Evolutionary conservation across 2,329 filamentous ascomycete species (phyloP), one percentile per base, ranked within the genome.

Genomic region (Colletotrichum sp.): DNA sequence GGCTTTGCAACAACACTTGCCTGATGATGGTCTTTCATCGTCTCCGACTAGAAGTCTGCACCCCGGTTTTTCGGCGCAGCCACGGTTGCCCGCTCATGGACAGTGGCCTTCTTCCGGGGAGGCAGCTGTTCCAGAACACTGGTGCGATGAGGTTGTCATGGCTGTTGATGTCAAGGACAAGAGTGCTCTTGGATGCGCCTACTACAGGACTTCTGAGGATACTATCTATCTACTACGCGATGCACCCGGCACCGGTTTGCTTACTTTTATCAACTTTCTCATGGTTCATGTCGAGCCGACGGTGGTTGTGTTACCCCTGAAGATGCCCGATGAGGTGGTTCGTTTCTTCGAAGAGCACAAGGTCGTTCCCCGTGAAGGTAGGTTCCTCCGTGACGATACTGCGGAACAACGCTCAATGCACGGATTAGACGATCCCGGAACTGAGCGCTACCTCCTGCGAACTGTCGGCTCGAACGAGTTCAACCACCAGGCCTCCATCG

Each of bases 161-260:
- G 95, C 95, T 1, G 87, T 98, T 28, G 93, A 98, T 75, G 88
- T 96, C 82, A 92, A 90, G 77, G 90, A 93, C n/a, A 90, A 91
- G 34, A 92, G 91, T 1, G 92, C 90, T 0, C 88, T 98, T 21
- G 96, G 96, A 1, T 98, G 96, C 83, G 93, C 95, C 62, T 98
- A 96, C 81, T 98, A 96, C 81, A 87, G 93, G 63, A 92, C 93
- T 8, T 86, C 89, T 30, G 92, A 95, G 52, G 93, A 95, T 80
- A 92, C 89, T 44, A 84, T 98, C 5, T 93, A 91, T 75, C 88
- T 98, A 59, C 92, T 98, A 81, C 93, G 96, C 81, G 96, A 98
- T 79, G 49, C 67, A 34, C 21, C 59, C n/a, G 60, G 24, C 30
- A 57, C 32, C 10, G 70, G 69, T 15, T 21, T 63, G 36, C 21